Percentiles rank a stretch among this genome's conserved stretches.
Conservation (phyloP, 2,329 filamentous ascomycete genomes). For the Paradendryphiella salina region DNA sequence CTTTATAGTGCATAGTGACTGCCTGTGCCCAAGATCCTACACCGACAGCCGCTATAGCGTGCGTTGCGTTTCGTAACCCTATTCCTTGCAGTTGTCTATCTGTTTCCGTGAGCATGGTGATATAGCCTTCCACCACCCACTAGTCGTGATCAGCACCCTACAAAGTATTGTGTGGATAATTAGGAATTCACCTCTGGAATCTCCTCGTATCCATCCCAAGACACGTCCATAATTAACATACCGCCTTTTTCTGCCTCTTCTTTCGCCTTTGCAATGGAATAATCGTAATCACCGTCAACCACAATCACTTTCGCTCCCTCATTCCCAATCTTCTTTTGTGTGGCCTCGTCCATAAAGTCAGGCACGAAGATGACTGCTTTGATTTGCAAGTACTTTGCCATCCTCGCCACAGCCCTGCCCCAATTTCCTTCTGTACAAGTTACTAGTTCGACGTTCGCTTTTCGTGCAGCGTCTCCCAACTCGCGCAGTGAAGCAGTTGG, state of each 20-base stretch:
- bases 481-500: constrained; percentile 51
- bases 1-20: constrained; percentile 67
- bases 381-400: constrained; percentile 64
- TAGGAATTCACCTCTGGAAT: constrained; percentile 59
- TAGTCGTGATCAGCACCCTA: constrained; percentile 28
- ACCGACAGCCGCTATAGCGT: constrained; percentile 68
- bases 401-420: constrained; percentile 71
- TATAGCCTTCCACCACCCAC: constrained; percentile 79
- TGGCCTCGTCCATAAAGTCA: constrained; percentile 57
- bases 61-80: constrained; percentile 46
- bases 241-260: constrained; percentile 49
- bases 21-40: constrained; percentile 74
- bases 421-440: constrained; percentile 78
- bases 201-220: constrained; percentile 67
- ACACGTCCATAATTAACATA: constrained; percentile 69
- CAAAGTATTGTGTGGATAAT: not conserved
- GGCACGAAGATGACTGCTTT: constrained; percentile 66
- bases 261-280: constrained; percentile 58
- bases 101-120: constrained; percentile 70
- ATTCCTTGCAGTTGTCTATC: constrained; percentile 61
- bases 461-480: constrained; percentile 43
- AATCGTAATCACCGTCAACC: constrained; percentile 65
- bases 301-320: constrained; percentile 66
- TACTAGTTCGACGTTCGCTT: constrained; percentile 53
- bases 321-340: constrained; percentile 57